These are phyloP conservation scores for Nakaseomyces glabratus DNA, from an alignment of 1,139 yeast species.

Conservation along the genomic window DNA sequence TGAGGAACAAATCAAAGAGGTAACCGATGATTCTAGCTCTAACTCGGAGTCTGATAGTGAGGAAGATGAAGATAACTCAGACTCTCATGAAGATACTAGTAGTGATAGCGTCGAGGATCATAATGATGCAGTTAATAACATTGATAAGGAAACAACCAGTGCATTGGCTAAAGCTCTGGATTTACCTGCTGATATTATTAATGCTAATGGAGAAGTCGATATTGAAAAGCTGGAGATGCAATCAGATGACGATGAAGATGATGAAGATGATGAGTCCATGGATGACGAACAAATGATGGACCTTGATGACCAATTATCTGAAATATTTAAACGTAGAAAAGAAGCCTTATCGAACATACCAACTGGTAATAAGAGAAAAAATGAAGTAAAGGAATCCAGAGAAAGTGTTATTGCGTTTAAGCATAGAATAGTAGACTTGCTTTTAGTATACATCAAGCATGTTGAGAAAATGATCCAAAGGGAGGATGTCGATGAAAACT, in stretches of 20 bases:
- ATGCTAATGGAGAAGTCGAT: slow-evolving; percentile 43
- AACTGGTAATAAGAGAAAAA: slow-evolving; percentile 60
- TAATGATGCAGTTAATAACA: slow-evolving; percentile 51
- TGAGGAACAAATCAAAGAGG: slow-evolving; percentile 48
- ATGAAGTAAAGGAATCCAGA: slow-evolving; percentile 65
- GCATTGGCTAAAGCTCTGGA: slow-evolving; percentile 77
- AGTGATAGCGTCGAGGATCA: slow-evolving; percentile 56
- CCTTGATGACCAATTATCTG: slow-evolving; percentile 74
- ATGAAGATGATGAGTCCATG: slow-evolving; percentile 59
- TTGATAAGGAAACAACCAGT: slow-evolving; percentile 48
- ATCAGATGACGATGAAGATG: slow-evolving; percentile 51
- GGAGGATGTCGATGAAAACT: slow-evolving; percentile 6
- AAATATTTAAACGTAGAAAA: slow-evolving; percentile 74
- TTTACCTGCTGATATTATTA: slow-evolving; percentile 42
- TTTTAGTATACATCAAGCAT: slow-evolving; percentile 49
- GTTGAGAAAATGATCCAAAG: slow-evolving; percentile 22
- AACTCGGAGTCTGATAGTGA: slow-evolving; percentile 24
- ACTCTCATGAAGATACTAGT: slow-evolving; percentile 42
- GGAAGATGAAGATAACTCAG: slow-evolving; percentile 30
- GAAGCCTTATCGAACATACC: slow-evolving; percentile 44
- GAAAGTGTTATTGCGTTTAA: slow-evolving; percentile 76
- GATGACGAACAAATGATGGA: slow-evolving; percentile 98
- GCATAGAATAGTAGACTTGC: slow-evolving; percentile 63
- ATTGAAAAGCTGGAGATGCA: slow-evolving; percentile 41
- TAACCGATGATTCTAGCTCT: slow-evolving; percentile 17